phyloP scores from a whole-genome alignment of 2,329 filamentous ascomycete species.

The Alternaria panax region DNA sequence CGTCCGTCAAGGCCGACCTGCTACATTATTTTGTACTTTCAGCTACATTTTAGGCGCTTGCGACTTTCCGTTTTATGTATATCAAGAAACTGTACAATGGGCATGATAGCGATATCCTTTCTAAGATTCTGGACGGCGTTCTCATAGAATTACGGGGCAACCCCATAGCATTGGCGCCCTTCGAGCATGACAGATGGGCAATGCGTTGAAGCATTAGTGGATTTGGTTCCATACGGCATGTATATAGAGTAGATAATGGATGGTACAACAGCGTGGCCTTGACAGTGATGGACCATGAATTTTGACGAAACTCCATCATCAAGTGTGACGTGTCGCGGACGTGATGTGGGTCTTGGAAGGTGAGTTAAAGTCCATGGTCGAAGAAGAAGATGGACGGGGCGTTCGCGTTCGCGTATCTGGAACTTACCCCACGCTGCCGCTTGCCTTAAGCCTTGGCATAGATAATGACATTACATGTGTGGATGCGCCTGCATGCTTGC shows the following conservation, averaged over 20 bases:
- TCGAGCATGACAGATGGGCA: conserved; percentile 7
- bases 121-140: conserved; percentile 22
- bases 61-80: conserved; percentile 16
- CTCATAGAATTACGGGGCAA: conserved; percentile 12
- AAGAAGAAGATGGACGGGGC: background rate
- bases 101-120: conserved; percentile 17
- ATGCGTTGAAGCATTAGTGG: conserved; percentile 1
- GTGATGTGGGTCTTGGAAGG: background rate
- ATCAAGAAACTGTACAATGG: conserved; percentile 19
- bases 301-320: background rate
- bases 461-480: conserved; percentile 30
- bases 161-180: background rate
- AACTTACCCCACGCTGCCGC: conserved; percentile 27
- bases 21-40: conserved; percentile 16
- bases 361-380: background rate
- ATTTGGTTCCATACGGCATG: conserved; percentile 4
- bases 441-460: conserved; percentile 26
- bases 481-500: conserved; percentile 16
- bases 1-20: background rate
- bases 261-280: background rate
- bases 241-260: conserved; percentile 1
- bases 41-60: conserved; percentile 26
- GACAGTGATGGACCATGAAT: background rate
- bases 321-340: background rate
- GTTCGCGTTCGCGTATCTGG: conserved; percentile 4